Conservation (phyloP, 2,329 filamentous ascomycete genomes). For the Amauroascus verrucosus region DNA sequence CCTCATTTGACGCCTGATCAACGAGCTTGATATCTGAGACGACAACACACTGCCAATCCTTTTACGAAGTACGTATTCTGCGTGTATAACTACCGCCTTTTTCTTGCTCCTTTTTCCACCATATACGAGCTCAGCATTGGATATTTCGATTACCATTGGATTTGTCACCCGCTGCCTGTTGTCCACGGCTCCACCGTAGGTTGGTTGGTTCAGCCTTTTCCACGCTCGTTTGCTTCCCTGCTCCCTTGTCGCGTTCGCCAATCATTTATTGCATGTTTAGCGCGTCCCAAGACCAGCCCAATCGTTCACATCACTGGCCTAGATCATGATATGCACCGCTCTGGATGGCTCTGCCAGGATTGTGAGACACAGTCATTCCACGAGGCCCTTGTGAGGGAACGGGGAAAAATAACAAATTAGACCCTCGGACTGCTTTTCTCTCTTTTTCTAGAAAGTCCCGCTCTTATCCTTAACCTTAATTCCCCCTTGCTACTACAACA, state of each 20-base stretch:
- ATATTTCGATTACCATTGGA: background rate
- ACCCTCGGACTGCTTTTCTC: background rate
- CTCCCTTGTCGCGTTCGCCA: conserved; percentile 7
- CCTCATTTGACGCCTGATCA: conserved; percentile 1
- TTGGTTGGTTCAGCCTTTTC: conserved; percentile 10
- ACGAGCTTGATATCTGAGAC: background rate
- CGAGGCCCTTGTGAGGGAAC: background rate
- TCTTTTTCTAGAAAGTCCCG: conserved; percentile 9
- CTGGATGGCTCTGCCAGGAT: background rate
- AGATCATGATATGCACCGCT: conserved; percentile 11
- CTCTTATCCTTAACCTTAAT: background rate
- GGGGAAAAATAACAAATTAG: conserved; percentile 10
- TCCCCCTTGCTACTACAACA: background rate
- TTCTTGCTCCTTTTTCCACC: background rate
- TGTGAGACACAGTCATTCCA: conserved; percentile 9
- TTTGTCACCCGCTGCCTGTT: background rate
- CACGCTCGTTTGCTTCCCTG: conserved; percentile 9
- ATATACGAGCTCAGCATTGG: background rate
- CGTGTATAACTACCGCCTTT: background rate
- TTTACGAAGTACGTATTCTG: background rate
- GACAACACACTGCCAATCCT: background rate
- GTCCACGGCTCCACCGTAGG: background rate
- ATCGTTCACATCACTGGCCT: conserved; percentile 9
- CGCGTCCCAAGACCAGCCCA: conserved; percentile 3
- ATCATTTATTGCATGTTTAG: conserved; percentile 7